These are phyloP conservation scores for Glycine latifolia DNA, from an alignment of 306 rosid genomes.

Conservation along the genomic window DNA sequence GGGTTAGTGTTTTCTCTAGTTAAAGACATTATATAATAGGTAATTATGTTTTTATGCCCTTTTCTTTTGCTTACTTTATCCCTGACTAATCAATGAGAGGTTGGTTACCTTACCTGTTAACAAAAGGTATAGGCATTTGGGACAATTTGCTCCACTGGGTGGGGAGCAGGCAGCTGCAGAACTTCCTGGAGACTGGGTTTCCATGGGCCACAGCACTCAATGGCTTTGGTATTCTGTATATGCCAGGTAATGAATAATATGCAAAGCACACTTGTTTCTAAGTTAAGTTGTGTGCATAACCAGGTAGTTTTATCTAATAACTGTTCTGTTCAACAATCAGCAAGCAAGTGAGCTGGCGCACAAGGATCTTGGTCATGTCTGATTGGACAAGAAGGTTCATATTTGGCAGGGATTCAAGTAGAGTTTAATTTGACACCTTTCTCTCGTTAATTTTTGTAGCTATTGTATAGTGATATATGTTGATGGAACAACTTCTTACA, in stretches of 20 bases:
- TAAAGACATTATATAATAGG: no score
- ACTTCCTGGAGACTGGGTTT: constrained; percentile 99
- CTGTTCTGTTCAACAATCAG: constrained; percentile 47
- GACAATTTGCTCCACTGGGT: constrained; percentile 93
- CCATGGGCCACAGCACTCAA: constrained; percentile 90
- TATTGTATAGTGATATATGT: background rate
- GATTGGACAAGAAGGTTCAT: constrained; percentile 89
- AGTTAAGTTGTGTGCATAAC: background rate
- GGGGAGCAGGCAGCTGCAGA: constrained; percentile 96
- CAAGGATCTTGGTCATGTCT: constrained; percentile 76
- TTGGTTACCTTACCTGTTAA: background rate
- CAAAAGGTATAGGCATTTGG: constrained; percentile 89
- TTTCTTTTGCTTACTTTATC: background rate
- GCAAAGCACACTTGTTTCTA: constrained; percentile 20
- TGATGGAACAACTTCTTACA: background rate
- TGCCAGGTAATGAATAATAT: constrained; percentile 69
- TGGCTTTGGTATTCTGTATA: constrained; percentile 99
- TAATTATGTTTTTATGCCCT: no score
- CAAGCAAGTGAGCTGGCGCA: constrained; percentile 99
- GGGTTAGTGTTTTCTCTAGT: no score
- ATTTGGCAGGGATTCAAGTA: constrained; percentile 93
- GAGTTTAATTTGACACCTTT: constrained; percentile 52
- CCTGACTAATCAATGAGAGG: no score
- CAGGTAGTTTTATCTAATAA: constrained; percentile 1
- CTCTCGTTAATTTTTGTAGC: constrained; percentile 34